Evolutionary conservation across 495 filamentous ascomycete species (phyloP), one percentile per base, ranked within the genome.

Genomic region (Astrothelium subdiscretum): DNA sequence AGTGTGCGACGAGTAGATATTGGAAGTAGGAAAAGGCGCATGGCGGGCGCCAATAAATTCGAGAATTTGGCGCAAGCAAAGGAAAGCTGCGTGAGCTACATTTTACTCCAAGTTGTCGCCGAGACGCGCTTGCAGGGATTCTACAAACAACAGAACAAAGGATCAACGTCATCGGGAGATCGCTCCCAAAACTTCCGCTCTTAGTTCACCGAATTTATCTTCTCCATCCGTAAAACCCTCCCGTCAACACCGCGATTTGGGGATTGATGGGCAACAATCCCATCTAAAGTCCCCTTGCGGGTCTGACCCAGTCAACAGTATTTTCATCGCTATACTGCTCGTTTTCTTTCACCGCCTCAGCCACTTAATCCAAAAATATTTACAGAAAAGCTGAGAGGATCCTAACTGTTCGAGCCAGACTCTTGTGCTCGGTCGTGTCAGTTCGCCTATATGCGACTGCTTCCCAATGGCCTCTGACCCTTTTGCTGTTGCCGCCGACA

Each of bases 1-100:
- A 99, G 81, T n/a, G 89, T 88, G 67, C 90, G 86, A 69, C 86
- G 80, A 11, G 90, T 96, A 58, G 92, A 96, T 70, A 99, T 90
- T 57, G 94, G 94, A 63, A 99, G 83, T 61, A 99, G 86, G 78
- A 91, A 96, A 71, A 99, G 83, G 73, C 91, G 89, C 94, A 99
- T 97, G 59, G 78, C 75, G 61, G 60, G 60, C 51, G 44, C 31
- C 38, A 48, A 20, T 31, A 31, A 32, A 20, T 11, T 10, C 10
- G 11, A 0, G 5, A 32, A 22, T 60, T 26, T 54, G 24, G 22
- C 8, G 24, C 29, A 8, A 11, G 24, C 5, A 54, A 54, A n/a
- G 48, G 48, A 8, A 20, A 5, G 29, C 48, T 54, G 24, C n/a
- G n/a, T n/a, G 48, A 54, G 24, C 15, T 26, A 27, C 48, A 54